Conservation (phyloP, 1,284 basidiomycete genomes). For the Amylostereum areolatum region DNA sequence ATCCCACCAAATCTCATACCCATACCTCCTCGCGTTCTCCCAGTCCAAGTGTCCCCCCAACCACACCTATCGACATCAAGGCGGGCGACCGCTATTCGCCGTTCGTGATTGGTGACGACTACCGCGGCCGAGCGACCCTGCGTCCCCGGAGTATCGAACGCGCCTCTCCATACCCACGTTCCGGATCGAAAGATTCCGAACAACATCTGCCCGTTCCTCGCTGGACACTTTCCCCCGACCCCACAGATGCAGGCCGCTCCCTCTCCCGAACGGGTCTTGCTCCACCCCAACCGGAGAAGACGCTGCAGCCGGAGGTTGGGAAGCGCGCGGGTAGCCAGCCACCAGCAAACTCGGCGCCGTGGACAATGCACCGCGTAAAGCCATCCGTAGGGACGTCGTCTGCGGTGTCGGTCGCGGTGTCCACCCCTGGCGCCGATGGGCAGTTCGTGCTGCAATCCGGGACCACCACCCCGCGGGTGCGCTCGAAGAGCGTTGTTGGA, state of each 20-base stretch:
- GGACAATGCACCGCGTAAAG: slow-evolving; percentile 7
- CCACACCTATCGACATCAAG: slow-evolving; percentile 24
- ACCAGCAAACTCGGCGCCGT: slow-evolving; percentile 7
- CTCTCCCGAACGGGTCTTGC: not conserved
- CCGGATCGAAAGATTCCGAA: not conserved
- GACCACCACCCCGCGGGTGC: no score
- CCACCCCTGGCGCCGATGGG: slow-evolving; percentile 6
- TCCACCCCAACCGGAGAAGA: not conserved
- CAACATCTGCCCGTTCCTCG: not conserved
- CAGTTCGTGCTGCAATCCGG: slow-evolving; percentile 8
- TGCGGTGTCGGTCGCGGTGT: slow-evolving; percentile 7
- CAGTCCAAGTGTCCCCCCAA: slow-evolving; percentile 33
- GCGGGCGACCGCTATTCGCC: not conserved
- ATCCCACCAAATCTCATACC: slow-evolving; percentile 22
- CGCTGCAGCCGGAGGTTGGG: not conserved
- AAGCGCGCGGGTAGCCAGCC: slow-evolving; percentile 13
- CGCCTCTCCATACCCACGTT: not conserved
- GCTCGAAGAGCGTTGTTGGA: no score
- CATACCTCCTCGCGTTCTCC: slow-evolving; percentile 28
- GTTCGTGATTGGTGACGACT: not conserved
- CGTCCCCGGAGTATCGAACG: not conserved
- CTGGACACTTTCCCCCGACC: slow-evolving; percentile 1
- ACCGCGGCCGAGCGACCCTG: not conserved
- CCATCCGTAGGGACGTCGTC: slow-evolving; percentile 10
- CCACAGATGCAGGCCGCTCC: not conserved